phyloP scores from a whole-genome alignment of 1,284 basidiomycete genomes.

The Naganishia sp. region DNA sequence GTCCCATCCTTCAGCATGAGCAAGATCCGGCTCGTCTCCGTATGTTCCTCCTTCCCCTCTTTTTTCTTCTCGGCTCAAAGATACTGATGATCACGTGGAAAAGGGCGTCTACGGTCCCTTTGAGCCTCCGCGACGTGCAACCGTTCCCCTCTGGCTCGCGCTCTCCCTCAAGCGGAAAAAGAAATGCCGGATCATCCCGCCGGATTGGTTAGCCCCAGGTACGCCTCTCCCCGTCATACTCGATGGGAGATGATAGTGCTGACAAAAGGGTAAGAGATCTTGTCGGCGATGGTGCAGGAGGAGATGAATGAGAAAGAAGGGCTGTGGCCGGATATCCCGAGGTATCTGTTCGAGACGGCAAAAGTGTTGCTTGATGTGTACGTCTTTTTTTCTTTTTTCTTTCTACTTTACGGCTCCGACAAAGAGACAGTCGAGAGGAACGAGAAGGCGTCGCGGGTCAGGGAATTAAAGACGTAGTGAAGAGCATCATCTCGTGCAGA shows the following conservation, averaged over 20 bases:
- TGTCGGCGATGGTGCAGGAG: conserved; percentile 68
- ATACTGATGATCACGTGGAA: not conserved
- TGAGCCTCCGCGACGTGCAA: conserved; percentile 75
- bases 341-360: conserved; percentile 82
- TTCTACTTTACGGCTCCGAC: too few relatives aligned
- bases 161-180: conserved; percentile 88
- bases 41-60: conserved; percentile 48
- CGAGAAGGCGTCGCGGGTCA: too few relatives aligned
- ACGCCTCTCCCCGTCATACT: conserved; percentile 42
- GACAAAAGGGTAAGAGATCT: conserved; percentile 47
- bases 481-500: too few relatives aligned
- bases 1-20: conserved; percentile 84
- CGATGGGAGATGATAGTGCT: too few relatives aligned
- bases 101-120: conserved; percentile 92
- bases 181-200: conserved; percentile 87
- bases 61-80: too few relatives aligned
- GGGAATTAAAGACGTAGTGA: too few relatives aligned
- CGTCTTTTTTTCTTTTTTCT: conserved; percentile 41
- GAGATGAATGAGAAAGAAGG: conserved; percentile 68
- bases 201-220: conserved; percentile 86
- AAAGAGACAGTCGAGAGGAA: too few relatives aligned
- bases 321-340: conserved; percentile 71
- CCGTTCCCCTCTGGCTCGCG: conserved; percentile 92
- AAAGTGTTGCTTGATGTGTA: conserved; percentile 88
- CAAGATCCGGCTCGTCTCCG: conserved; percentile 81